Evolutionary conservation across 495 filamentous ascomycete genomes (phyloP), one percentile per base, ranked within the genome.

Genomic region (Choiromyces venosus): DNA sequence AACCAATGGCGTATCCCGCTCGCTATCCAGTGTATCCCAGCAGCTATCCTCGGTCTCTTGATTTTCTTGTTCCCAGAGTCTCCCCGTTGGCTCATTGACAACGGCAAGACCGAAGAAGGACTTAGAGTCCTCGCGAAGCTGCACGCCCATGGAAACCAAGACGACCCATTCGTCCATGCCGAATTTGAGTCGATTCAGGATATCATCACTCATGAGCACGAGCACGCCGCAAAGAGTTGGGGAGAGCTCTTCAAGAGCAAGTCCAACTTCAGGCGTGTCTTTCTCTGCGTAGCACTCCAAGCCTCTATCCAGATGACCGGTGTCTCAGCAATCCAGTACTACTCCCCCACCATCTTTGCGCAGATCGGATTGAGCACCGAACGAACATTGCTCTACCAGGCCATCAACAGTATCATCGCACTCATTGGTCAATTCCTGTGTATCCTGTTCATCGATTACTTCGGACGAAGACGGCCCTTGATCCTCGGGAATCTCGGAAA

Each of bases 261-360:
- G 37, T 87, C 88, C 4, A 88, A 87, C 2, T 91, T 91, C 84
- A 87, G 90, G 25, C 87, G 90, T 19, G 82, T 92, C 14, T 89
- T 92, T 80, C 84, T 92, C 21, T 89, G 88, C 70, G 88, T 86
- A 77, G 83, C 90, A 0, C 81, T 92, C 25, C 90, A 92, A 80
- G 89, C 89, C 7, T 88, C 87, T 1, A 85, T 88, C 21, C 90
- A 92, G 77, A 89, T 92, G 89, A 92, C 90, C 0, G 90, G 90
- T 73, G 89, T 91, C 4, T 88, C 86, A 5, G 90, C 90, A 0
- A 91, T 92, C 77, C 89, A 92, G 83, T 91, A 92, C 79, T 92
- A 90, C 79, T 88, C 86, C 21, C 87, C 89, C n/a, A 84, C 78
- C 0, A 91, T 92, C 75, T 89, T 88, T 81, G 83, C 80, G 16